Base-by-base conservation (phyloP, 768 basidiomycete species). In the Mrakia frigida region DNA sequence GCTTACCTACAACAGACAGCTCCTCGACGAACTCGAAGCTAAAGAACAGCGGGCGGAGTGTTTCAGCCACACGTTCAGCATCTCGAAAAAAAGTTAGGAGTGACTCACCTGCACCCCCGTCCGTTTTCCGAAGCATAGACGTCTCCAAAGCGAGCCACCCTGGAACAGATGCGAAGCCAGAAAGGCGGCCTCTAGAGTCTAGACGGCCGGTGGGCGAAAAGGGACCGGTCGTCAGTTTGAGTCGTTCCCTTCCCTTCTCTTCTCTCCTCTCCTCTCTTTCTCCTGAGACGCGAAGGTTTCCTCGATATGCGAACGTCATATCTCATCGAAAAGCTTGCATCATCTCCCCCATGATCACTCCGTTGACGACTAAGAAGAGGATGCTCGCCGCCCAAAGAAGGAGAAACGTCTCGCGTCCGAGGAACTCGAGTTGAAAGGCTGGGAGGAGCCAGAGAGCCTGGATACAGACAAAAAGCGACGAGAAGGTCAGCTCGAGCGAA, bases 371-470 rank as follows among this genome's bases (percentile, higher is more conserved):
- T 14, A 95, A 86, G 80, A 96, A 93, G 0, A 89, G 80, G 72
- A 95, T 81, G 21, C 95, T 87, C 60, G 92, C 87, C 14, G 87
- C 70, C 97, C 97, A 99, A 23, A 98, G 84, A 21, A 86, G 83
- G 39, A 89, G 84, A 83, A 90, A 94, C 16, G 92, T 91, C 71
- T 88, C 85, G 75, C 89, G 82, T 0, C 91, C 94, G 39, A 92
- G 82, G 82, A 98, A 94, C 82, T 99, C 97, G 21, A 99, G 87
- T 76, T 87, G 87, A 84, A 94, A 98, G 0, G 94, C 97, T 79
- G 91, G 90, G n/a, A 86, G 86, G 1, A 98, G 87, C 97, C 97
- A 99, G 28, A 94, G 77, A 0, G 87, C 93, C 85, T 98, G 79
- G 13, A 39, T n/a, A 46, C 3, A n/a, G 5, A n/a, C 53, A 43